These are phyloP conservation scores for Lachnellula subtilissima DNA, from an alignment of 2,329 filamentous ascomycete species.

Conservation along the genomic window DNA sequence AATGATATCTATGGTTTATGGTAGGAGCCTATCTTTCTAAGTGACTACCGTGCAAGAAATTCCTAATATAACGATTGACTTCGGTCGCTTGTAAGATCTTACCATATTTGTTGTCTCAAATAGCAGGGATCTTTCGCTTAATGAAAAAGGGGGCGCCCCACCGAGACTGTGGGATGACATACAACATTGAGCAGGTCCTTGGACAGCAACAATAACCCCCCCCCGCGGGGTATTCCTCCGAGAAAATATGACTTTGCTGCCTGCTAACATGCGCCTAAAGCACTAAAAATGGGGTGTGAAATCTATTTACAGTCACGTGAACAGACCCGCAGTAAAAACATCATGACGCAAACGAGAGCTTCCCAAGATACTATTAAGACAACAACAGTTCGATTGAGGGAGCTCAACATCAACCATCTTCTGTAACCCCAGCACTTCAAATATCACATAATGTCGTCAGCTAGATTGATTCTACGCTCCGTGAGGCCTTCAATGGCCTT, in stretches of 20 bases:
- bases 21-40: too few relatives aligned
- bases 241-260: neutral
- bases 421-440: neutral
- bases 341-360: slow-evolving; percentile 1
- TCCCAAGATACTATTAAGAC: neutral
- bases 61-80: too few relatives aligned
- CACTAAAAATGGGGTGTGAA: neutral
- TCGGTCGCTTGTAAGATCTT: too few relatives aligned
- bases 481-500: slow-evolving; percentile 23
- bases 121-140: neutral
- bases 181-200: neutral
- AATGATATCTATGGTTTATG: too few relatives aligned
- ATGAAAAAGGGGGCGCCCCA: neutral
- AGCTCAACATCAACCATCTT: too few relatives aligned
- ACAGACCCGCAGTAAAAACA: neutral
- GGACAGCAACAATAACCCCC: neutral
- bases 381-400: too few relatives aligned
- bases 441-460: slow-evolving; percentile 19
- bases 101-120: too few relatives aligned
- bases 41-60: too few relatives aligned
- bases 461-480: slow-evolving; percentile 19
- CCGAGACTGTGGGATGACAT: neutral
- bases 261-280: neutral
- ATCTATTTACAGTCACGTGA: neutral
- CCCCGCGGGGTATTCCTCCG: neutral